Base-by-base conservation (phyloP, 208 protist genomes). In the Acanthamoeba castellanii region DNA sequence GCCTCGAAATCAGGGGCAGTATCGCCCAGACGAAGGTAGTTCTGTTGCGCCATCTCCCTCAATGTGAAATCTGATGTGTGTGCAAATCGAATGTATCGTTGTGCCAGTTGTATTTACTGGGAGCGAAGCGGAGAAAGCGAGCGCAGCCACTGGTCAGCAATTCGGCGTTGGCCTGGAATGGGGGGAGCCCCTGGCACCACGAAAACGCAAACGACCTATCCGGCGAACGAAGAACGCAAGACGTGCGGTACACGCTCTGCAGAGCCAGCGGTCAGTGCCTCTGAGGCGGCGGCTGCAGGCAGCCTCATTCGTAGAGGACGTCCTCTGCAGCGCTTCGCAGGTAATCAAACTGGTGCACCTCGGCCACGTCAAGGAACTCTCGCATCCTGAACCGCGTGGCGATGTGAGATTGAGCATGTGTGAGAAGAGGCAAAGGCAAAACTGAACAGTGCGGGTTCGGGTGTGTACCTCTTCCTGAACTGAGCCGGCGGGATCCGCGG, bases 1-100 rank as follows among this genome's bases (percentile, higher is more conserved):
- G 59, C 72, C 25, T 64, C 81, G 34, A 97, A 96, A 89, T 97
- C 93, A 81, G 96, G 96, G 25, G 95, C 94, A 9, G 52, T 55
- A 45, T 96, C 92, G 52, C 96, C 96, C n/a, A 96, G 59, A 25
- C 81, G 76, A 55, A 95, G 59, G 47, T 94, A 92, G 87, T 52
- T 74, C 14, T 27, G 27, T n/a, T 74, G 30, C 18, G 66, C 27
- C 27, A 32, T 37, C n/a, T 27, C 1, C 6, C 61, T 13, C 25
- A 32, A 68, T 11, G 42, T 45, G 42, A 3, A 45, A 45, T 45
- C 42, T 42, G 37, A 42, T 42, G 37, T 42, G 37, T 42, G 37
- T 3, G 37, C 37, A 42, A 42, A 42, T 42, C 37, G 37, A 42
- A 42, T 42, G 37, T 42, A n/a, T n/a, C n/a, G n/a, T n/a, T n/a